Percentiles rank a stretch among this genome's conserved stretches.
phyloP scores from a whole-genome alignment of 768 basidiomycete genomes.

The Crassisporium funariophilum region DNA sequence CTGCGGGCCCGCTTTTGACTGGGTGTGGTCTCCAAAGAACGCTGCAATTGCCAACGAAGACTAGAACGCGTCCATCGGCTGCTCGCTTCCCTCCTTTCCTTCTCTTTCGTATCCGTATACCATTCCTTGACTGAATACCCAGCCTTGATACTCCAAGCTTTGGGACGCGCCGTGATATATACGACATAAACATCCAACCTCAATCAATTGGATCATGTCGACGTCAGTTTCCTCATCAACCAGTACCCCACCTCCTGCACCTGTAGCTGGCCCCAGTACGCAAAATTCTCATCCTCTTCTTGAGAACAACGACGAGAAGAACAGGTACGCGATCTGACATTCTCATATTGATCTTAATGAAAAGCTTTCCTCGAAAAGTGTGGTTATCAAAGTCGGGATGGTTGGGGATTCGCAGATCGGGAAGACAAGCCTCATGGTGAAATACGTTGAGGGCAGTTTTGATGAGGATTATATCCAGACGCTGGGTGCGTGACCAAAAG shows the following conservation, averaged over 20 bases:
- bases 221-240: slow-evolving; percentile 50
- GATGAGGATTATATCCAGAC: slow-evolving; percentile 99
- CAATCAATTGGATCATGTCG: slow-evolving; percentile 43
- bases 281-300: slow-evolving; percentile 50
- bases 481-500: slow-evolving; percentile 63
- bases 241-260: slow-evolving; percentile 42
- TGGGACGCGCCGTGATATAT: slow-evolving; percentile 21
- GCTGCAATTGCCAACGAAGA: slow-evolving; percentile 26
- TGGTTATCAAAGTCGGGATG: slow-evolving; percentile 99
- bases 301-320: slow-evolving; percentile 75
- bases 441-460: slow-evolving; percentile 98
- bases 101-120: slow-evolving; percentile 28
- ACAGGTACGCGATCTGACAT: slow-evolving; percentile 45
- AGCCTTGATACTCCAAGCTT: slow-evolving; percentile 13
- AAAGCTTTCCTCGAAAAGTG: slow-evolving; percentile 44
- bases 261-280: slow-evolving; percentile 51
- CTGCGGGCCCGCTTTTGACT: slow-evolving; percentile 34
- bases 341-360: not conserved
- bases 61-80: slow-evolving; percentile 43
- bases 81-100: slow-evolving; percentile 33
- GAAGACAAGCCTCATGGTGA: slow-evolving; percentile 99
- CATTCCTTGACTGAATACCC: slow-evolving; percentile 18
- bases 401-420: slow-evolving; percentile 99
- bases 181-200: slow-evolving; percentile 15
- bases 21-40: slow-evolving; percentile 30